A percentile compares a stretch with the other conserved stretches of the same genome.
These are phyloP conservation scores for Diaporthe batatas DNA, from an alignment of 2,329 filamentous ascomycete species.

Conservation along the genomic window DNA sequence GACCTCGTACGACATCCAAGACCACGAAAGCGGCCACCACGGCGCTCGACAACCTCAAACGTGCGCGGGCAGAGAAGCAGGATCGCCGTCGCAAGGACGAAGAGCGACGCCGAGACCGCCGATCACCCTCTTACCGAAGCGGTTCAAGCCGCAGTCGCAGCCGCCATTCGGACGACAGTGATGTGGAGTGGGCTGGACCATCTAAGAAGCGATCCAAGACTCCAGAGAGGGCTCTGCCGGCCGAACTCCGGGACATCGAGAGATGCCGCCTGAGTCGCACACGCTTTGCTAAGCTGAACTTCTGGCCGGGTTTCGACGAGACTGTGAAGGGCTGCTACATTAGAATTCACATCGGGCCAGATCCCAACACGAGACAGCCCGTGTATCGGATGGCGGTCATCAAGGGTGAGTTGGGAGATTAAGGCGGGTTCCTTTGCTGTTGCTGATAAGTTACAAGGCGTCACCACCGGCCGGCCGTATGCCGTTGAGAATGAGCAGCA, in stretches of 20 bases:
- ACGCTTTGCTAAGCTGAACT: conserved; percentile 91
- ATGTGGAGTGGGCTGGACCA: conserved; percentile 79
- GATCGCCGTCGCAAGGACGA: conserved; percentile 74
- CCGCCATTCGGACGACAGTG: conserved; percentile 72
- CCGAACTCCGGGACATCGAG: conserved; percentile 85
- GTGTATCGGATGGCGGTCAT: conserved; percentile 91
- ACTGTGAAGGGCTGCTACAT: conserved; percentile 87
- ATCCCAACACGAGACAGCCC: conserved; percentile 78
- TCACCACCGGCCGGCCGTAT: conserved; percentile 84
- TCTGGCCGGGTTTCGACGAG: conserved; percentile 89
- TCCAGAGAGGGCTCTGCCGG: conserved; percentile 75
- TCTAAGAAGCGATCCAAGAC: conserved; percentile 63
- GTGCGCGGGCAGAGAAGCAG: conserved; percentile 73
- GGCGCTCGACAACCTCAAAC: conserved; percentile 78
- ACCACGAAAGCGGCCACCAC: conserved; percentile 12
- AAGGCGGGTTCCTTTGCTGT: neutral
- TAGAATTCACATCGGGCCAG: conserved; percentile 85
- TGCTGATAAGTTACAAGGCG: conserved; percentile 65
- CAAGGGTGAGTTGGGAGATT: conserved; percentile 72
- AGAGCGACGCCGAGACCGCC: conserved; percentile 69
- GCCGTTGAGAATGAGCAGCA: conserved; percentile 81
- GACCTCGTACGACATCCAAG: conserved; percentile 74
- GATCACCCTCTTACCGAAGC: conserved; percentile 55
- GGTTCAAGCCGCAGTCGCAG: conserved; percentile 47
- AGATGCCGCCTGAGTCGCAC: conserved; percentile 85